phyloP scores from a whole-genome alignment of 768 basidiomycete genomes.

The Pleurotus sapidus region DNA sequence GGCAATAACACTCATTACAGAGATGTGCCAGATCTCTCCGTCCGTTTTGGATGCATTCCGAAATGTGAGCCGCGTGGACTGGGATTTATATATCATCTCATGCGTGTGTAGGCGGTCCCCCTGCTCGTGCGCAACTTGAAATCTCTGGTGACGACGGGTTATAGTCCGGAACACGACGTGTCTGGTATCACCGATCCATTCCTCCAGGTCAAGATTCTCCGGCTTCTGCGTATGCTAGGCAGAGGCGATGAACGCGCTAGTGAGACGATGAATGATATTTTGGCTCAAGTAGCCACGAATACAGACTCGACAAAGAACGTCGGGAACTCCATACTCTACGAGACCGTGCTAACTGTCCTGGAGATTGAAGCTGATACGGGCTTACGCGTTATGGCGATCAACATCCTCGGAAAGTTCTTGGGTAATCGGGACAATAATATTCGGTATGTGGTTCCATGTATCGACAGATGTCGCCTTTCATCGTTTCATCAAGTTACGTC shows the following conservation, averaged over 20 bases:
- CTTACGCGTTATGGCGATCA: slow-evolving; percentile 98
- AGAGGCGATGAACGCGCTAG: slow-evolving; percentile 82
- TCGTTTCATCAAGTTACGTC: slow-evolving; percentile 69
- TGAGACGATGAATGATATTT: slow-evolving; percentile 97
- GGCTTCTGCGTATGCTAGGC: slow-evolving; percentile 86
- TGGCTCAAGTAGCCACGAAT: slow-evolving; percentile 99
- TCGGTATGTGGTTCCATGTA: slow-evolving; percentile 52
- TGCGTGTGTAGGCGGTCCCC: slow-evolving; percentile 69
- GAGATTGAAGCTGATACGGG: slow-evolving; percentile 98
- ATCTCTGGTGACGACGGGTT: slow-evolving; percentile 91
- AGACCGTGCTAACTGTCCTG: slow-evolving; percentile 92
- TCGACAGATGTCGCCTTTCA: neutral
- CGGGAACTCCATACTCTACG: slow-evolving; percentile 96
- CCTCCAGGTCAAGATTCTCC: slow-evolving; percentile 89
- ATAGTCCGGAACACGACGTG: slow-evolving; percentile 98
- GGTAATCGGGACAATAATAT: slow-evolving; percentile 99
- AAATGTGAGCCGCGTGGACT: slow-evolving; percentile 53
- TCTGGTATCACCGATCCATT: slow-evolving; percentile 99
- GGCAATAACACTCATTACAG: slow-evolving; percentile 92
- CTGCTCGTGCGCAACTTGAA: slow-evolving; percentile 94
- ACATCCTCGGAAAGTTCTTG: slow-evolving; percentile 97
- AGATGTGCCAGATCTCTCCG: slow-evolving; percentile 86
- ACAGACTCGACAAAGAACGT: slow-evolving; percentile 98
- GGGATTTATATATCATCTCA: neutral
- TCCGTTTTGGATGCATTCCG: slow-evolving; percentile 81